These are phyloP conservation scores for Platanthera zijinensis DNA, from an alignment of 106 monocot species.

Conservation along the genomic window DNA sequence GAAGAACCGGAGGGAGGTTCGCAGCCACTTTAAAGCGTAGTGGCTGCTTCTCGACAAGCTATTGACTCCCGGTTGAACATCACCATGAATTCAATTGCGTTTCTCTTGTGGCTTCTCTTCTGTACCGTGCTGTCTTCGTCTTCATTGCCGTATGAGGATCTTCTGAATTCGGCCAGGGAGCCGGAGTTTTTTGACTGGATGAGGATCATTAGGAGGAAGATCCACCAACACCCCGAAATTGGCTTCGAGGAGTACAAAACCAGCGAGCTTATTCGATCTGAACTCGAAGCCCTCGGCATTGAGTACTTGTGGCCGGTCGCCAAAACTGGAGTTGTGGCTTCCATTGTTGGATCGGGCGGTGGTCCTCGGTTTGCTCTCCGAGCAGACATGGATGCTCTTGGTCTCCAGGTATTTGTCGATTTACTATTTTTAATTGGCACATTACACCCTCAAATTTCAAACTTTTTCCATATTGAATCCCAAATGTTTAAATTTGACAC, in stretches of 20 bases:
- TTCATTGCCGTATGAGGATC: constrained; percentile 10
- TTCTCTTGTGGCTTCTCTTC: constrained; percentile 5
- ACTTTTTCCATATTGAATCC: too few species aligned
- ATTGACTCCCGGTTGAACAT: too few species aligned
- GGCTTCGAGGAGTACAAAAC: constrained; percentile 66
- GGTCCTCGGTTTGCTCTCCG: constrained; percentile 58
- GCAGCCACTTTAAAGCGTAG: too few species aligned
- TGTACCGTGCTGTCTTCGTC: background rate
- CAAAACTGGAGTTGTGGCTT: constrained; percentile 60
- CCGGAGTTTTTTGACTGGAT: constrained; percentile 59
- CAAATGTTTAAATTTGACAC: too few species aligned
- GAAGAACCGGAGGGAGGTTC: too few species aligned
- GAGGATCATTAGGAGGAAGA: constrained; percentile 37
- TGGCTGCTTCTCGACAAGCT: too few species aligned
- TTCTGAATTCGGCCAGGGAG: constrained; percentile 26
- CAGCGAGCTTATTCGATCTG: constrained; percentile 54
- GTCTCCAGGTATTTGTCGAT: constrained; percentile 38
- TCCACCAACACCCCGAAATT: constrained; percentile 82
- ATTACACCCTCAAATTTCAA: too few species aligned
- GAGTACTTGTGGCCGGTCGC: constrained; percentile 56
- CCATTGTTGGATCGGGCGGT: constrained; percentile 33
- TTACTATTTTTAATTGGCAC: background rate
- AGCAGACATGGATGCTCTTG: constrained; percentile 89
- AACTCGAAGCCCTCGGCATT: constrained; percentile 61
- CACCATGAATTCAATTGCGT: background rate